A percentile compares a stretch with the other conserved stretches of the same genome.
Conservation (phyloP, 805 yeast genomes). For the Danielozyma ontarioensis region DNA sequence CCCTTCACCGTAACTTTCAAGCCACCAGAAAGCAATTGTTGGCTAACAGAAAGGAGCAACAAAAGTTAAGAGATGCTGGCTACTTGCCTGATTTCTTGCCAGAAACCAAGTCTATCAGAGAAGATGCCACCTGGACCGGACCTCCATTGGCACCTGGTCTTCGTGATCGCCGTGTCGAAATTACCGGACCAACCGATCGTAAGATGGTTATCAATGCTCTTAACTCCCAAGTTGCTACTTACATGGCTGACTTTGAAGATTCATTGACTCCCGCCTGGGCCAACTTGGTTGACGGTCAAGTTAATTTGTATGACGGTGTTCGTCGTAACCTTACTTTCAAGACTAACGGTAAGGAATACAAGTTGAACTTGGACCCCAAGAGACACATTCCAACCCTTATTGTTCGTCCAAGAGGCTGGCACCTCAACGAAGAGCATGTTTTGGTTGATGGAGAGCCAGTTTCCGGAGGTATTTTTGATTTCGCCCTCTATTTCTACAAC, state of each 20-base stretch:
- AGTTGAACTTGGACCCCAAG: constrained; percentile 40
- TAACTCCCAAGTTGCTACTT: constrained; percentile 73
- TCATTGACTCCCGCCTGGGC: constrained; percentile 82
- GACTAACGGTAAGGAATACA: constrained; percentile 41
- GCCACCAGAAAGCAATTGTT: constrained; percentile 53
- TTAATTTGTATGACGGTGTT: constrained; percentile 69
- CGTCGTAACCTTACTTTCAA: constrained; percentile 50
- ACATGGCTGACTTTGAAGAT: constrained; percentile 85
- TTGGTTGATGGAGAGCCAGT: constrained; percentile 71
- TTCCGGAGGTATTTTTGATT: constrained; percentile 73
- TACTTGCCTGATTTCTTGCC: constrained; percentile 56
- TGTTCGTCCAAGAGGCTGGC: constrained; percentile 90
- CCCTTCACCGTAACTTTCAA: constrained; percentile 71
- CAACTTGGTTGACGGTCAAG: constrained; percentile 77
- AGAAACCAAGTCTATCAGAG: constrained; percentile 65
- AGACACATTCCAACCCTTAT: constrained; percentile 70
- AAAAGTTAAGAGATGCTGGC: constrained; percentile 58
- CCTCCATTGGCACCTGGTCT: constrained; percentile 68
- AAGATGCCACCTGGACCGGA: constrained; percentile 73
- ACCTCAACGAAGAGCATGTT: constrained; percentile 69
- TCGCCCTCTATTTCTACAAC: constrained; percentile 72
- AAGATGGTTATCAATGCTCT: constrained; percentile 81
- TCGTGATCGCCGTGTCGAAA: constrained; percentile 71
- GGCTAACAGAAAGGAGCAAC: constrained; percentile 57
- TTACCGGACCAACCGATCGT: constrained; percentile 82